Evolutionary conservation across 768 basidiomycete genomes (phyloP).

Genomic region (Auricularia auricula-judae): DNA sequence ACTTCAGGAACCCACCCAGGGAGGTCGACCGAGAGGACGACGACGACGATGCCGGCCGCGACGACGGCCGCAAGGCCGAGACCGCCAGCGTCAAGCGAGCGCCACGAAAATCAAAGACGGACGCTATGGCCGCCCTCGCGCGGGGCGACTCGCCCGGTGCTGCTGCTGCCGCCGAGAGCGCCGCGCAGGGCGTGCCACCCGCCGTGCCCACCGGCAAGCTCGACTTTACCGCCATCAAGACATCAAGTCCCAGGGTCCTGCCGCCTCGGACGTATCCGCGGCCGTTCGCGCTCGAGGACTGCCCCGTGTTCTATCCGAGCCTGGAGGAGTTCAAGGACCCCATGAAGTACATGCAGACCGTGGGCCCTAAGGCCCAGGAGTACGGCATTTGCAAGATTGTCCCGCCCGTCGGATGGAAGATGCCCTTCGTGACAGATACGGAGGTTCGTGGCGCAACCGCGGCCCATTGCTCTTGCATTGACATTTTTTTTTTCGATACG

Average conservation of each 20-base stretch:
- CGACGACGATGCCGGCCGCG: background rate
- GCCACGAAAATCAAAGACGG: slow-evolving; percentile 84
- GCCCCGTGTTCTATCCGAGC: slow-evolving; percentile 81
- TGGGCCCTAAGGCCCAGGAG: slow-evolving; percentile 55
- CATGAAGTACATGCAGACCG: slow-evolving; percentile 82
- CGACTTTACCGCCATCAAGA: slow-evolving; percentile 65
- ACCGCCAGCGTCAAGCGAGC: slow-evolving; percentile 37
- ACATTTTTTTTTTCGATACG: background rate
- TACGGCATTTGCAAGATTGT: slow-evolving; percentile 95
- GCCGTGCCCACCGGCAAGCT: slow-evolving; percentile 21
- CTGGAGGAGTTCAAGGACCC: slow-evolving; percentile 90
- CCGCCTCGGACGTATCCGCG: slow-evolving; percentile 37
- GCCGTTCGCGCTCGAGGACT: slow-evolving; percentile 80
- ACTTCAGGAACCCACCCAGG: background rate
- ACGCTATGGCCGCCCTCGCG: slow-evolving; percentile 67
- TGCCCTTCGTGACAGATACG: slow-evolving; percentile 92
- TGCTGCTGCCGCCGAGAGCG: slow-evolving; percentile 37
- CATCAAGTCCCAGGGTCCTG: slow-evolving; percentile 35
- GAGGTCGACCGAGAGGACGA: background rate
- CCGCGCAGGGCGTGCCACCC: slow-evolving; percentile 22
- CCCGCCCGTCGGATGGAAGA: slow-evolving; percentile 87
- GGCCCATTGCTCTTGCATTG: background rate
- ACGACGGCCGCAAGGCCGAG: background rate
- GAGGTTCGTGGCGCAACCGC: slow-evolving; percentile 46
- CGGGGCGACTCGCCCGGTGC: slow-evolving; percentile 48